Base-by-base conservation (phyloP, 345 rosid genomes). In the Ricinus communis region DNA sequence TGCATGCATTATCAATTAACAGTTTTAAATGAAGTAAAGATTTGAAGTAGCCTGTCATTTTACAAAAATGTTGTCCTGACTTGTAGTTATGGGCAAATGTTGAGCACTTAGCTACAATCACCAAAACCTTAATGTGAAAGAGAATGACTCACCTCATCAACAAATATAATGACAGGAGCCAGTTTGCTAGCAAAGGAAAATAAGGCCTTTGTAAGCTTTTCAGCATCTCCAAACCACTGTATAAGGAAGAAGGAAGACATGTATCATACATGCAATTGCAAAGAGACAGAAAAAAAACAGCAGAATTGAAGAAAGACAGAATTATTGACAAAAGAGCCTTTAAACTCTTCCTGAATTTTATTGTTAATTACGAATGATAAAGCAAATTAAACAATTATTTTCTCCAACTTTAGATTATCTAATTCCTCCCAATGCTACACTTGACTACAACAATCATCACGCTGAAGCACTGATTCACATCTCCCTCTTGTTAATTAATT, bases 221-320 rank as follows among this genome's bases (percentile, higher is more conserved):
- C 98, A 28, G 99, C 98, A 76, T 95, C 99, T 83, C 99, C 99
- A 84, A 92, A 92, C 99, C 98, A 93, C 99, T 95, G 84, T 63
- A 73, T 73, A 68, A 54, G 59, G 64, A 63, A 67, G 4, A 36
- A 64, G 52, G 45, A 14, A 61, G 61, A 8, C 62, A 43, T 52
- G 56, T 19, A 60, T 28, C 46, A 63, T 8, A 43, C 10, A 36
- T 28, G 36, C 28, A 62, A 54, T 0, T 18, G 11, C 64, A 66
- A 19, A 38, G 19, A 40, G 21, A 43, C 40, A 56, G 50, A 0
- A 51, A 40, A 13, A n/a, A n/a, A n/a, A n/a, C n/a, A n/a, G n/a
- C n/a, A 46, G 4, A 13, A 46, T 46, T 46, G 15, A 46, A 46
- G 16, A 10, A 46, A 2, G 7, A 38, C 6, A 38, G 40, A 41